A percentile compares a stretch with the other conserved stretches of the same genome.
phyloP scores from a whole-genome alignment of 2,329 filamentous ascomycete genomes.

The Pestalotiopsis fici region DNA sequence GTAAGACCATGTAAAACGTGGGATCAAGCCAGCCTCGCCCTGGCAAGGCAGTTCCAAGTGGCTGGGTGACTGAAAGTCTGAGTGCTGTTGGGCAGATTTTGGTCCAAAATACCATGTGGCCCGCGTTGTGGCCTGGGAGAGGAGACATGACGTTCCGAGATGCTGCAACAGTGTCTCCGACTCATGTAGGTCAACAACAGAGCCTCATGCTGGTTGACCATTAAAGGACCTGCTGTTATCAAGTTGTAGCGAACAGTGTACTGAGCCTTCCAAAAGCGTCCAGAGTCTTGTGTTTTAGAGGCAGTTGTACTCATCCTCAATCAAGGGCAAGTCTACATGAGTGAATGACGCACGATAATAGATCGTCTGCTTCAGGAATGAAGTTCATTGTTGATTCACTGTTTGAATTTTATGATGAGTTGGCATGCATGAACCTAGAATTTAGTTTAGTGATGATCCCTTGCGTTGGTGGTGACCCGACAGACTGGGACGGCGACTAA shows the following conservation, averaged over 20 bases:
- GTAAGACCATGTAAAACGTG: background rate
- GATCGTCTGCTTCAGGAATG: background rate
- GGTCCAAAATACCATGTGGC: background rate
- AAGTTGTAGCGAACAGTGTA: too few relatives aligned
- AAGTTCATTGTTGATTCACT: background rate
- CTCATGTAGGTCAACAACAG: background rate
- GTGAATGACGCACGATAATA: background rate
- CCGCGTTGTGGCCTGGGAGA: background rate
- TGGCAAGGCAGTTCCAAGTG: background rate
- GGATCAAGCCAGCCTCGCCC: background rate
- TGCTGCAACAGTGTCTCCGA: background rate
- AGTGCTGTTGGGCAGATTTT: background rate
- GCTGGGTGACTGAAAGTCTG: background rate
- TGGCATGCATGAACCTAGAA: background rate
- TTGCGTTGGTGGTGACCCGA: background rate
- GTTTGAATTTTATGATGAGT: background rate
- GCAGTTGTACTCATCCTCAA: too few relatives aligned
- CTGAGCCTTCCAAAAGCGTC: too few relatives aligned
- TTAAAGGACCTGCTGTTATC: too few relatives aligned
- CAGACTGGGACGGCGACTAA: constrained; percentile 8
- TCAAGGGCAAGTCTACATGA: background rate
- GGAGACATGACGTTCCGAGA: background rate
- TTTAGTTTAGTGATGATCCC: background rate
- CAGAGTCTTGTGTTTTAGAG: too few relatives aligned
- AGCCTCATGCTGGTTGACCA: background rate